A percentile compares a stretch with the other conserved stretches of the same genome.
These are phyloP conservation scores for Melaleuca alternifolia DNA, from an alignment of 345 rosid species.

Conservation along the genomic window DNA sequence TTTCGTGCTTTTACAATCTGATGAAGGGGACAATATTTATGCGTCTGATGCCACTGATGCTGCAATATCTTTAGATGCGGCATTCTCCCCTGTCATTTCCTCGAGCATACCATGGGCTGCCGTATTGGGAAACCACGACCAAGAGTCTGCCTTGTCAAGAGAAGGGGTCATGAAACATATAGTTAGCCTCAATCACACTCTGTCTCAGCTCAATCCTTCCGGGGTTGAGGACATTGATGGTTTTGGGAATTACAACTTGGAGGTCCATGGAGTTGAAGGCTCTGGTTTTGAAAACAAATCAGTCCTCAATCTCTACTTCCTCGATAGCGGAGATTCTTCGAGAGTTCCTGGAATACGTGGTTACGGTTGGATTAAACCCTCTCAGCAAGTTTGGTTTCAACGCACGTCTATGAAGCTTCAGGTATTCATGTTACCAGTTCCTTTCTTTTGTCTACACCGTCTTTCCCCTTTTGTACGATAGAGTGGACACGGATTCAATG, in stretches of 20 bases:
- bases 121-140: slow-evolving; percentile 85
- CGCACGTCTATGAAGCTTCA: slow-evolving; percentile 53
- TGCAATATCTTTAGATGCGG: slow-evolving; percentile 51
- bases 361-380: slow-evolving; percentile 83
- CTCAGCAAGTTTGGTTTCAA: slow-evolving; percentile 80
- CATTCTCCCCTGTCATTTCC: slow-evolving; percentile 71
- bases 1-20: background rate
- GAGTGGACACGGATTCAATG: background rate
- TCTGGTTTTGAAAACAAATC: slow-evolving; percentile 65
- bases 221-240: slow-evolving; percentile 55
- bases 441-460: background rate
- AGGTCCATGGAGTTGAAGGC: slow-evolving; percentile 58
- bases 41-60: slow-evolving; percentile 56
- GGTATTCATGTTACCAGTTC: slow-evolving; percentile 21
- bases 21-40: slow-evolving; percentile 64
- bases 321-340: slow-evolving; percentile 80
- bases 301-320: slow-evolving; percentile 67
- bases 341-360: slow-evolving; percentile 38
- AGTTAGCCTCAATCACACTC: slow-evolving; percentile 44
- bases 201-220: slow-evolving; percentile 61
- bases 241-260: slow-evolving; percentile 85
- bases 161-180: slow-evolving; percentile 75
- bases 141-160: slow-evolving; percentile 67
- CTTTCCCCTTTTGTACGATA: background rate
- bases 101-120: slow-evolving; percentile 85